Conservation (phyloP, 139 green algal genomes). For the Chlorella sp. region DNA sequence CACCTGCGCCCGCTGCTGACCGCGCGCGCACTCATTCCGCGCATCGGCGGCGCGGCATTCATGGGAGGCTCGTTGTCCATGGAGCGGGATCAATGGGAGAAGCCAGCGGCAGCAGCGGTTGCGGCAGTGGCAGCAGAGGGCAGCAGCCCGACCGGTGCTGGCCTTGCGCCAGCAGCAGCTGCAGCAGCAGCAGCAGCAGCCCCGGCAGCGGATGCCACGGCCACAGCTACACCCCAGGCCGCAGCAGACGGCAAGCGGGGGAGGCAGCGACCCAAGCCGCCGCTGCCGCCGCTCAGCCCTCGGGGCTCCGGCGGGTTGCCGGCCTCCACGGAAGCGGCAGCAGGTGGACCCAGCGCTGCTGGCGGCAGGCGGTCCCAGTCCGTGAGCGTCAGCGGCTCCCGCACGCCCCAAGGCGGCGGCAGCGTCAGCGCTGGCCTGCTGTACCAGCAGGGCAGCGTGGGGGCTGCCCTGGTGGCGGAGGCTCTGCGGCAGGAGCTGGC, state of each 20-base stretch:
- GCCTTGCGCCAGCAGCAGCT: background rate
- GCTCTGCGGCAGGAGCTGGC: constrained; percentile 10
- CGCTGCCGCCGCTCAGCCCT: background rate
- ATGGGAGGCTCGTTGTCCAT: constrained; percentile 1
- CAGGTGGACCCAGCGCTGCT: background rate
- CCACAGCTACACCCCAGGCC: background rate
- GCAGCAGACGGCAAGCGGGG: background rate
- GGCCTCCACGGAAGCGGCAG: background rate
- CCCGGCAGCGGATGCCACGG: background rate
- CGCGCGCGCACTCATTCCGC: constrained; percentile 21
- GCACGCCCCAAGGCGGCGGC: background rate
- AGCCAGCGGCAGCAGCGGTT: background rate
- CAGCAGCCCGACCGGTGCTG: background rate
- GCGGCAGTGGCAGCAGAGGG: background rate
- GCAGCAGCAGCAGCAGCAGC: background rate
- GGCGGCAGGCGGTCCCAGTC: background rate
- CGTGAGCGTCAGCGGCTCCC: background rate
- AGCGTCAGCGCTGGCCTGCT: background rate
- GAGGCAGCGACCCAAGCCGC: too few species aligned
- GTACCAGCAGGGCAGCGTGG: constrained; percentile 8
- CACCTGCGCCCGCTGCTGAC: constrained; percentile 44
- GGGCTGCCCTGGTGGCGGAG: constrained; percentile 4
- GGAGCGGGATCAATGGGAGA: too few species aligned
- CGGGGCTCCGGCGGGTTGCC: too few species aligned
- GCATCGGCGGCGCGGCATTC: constrained; percentile 35